Evolutionary conservation across 2,329 filamentous ascomycete genomes (phyloP), one percentile per base, ranked within the genome.

Genomic region (Colletotrichum paranaense): DNA sequence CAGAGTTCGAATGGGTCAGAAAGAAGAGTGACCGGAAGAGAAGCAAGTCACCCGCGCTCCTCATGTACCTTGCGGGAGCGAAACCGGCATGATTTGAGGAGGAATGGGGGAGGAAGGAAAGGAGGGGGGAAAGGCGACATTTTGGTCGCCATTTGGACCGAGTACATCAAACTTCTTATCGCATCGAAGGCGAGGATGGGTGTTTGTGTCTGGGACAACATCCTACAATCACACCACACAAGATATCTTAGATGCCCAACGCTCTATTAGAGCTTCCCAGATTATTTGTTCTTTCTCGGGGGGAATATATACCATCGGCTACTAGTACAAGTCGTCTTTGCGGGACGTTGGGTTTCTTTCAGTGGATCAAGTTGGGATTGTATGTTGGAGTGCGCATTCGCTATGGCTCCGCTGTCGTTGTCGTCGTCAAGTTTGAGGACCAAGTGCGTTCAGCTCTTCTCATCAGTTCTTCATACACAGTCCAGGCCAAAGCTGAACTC

Each of bases 401-500:
- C 66, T 72, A 74, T 16, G 72, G 57, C 68, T 68, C 59, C 46
- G 22, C 35, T 53, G 22, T 42, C 38, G 38, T 68, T 26, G 60
- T 68, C 52, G 57, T 57, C 46, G 46, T 58, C 38, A 67, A 56
- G 46, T 49, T 35, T 14, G 71, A 52, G 49, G 72, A 32, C 74
- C 70, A 75, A n/a, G 67, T 72, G 49, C 74, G 74, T 76, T 87
- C 85, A 24, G 93, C 93, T 77, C 93, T 88, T 73, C 95, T 87
- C 75, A 98, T 93, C 78, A 98, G 83, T 82, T 98, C 96, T 84
- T 99, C 97, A 80, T 99, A 99, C 53, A 98, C 88, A 11, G 96
- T 98, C 97, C 97, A 99, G 8, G 96, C 96, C 77, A 98, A 87
- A n/a, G 97, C 97, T 65, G 93, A 96, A 82, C 95, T 98, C 57